Percentiles rank a stretch among this genome's conserved stretches.
Evolutionary conservation across 805 yeast genomes (phyloP).

Genomic region (Wickerhamiella kurtzmanii): DNA sequence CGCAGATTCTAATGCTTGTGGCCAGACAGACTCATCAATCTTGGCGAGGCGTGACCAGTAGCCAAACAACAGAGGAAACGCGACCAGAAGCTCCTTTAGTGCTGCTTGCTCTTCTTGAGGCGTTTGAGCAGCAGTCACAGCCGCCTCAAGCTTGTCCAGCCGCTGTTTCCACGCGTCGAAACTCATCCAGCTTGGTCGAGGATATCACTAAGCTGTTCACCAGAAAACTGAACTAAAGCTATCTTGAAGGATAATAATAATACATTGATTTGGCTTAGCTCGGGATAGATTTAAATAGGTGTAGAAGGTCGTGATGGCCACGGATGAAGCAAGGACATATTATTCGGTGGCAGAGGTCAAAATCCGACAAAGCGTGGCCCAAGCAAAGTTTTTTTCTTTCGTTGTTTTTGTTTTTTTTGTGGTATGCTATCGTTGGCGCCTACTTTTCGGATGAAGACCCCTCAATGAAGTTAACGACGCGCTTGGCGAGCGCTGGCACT

Average conservation of each 20-base stretch:
- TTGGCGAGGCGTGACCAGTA: slow-evolving; percentile 29
- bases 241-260: background rate
- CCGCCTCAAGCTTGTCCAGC: slow-evolving; percentile 1
- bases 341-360: background rate
- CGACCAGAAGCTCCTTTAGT: slow-evolving; percentile 21
- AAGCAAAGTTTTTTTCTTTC: too few species aligned
- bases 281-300: background rate
- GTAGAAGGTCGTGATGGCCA: too few species aligned
- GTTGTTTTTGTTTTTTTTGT: too few species aligned
- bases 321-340: too few species aligned
- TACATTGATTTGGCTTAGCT: background rate
- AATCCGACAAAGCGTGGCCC: background rate
- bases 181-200: background rate
- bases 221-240: background rate
- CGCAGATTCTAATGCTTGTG: slow-evolving; percentile 18
- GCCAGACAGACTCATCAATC: slow-evolving; percentile 11
- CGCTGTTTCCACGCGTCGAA: background rate
- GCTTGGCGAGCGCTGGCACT: slow-evolving; percentile 26
- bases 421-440: too few species aligned
- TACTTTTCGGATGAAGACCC: background rate
- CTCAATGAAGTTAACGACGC: slow-evolving; percentile 20
- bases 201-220: background rate
- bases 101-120: slow-evolving; percentile 8
- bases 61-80: slow-evolving; percentile 30
- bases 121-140: background rate